These are phyloP conservation scores for Noccaea caerulescens DNA, from an alignment of 345 rosid genomes.

Conservation along the genomic window DNA sequence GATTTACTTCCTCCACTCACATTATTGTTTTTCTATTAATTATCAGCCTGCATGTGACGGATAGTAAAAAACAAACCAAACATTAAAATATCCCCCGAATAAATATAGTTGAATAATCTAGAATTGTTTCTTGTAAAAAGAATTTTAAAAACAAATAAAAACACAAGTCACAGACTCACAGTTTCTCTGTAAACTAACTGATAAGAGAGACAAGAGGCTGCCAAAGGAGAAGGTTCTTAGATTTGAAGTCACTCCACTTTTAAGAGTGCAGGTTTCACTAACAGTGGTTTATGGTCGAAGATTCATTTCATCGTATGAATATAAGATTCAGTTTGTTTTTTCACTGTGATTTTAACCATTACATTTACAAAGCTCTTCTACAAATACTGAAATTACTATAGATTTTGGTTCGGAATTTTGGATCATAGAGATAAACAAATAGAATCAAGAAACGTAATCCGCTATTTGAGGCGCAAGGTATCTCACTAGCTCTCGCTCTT, in stretches of 20 bases:
- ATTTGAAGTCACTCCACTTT: background rate
- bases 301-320: background rate
- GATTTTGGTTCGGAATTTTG: background rate
- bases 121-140: background rate
- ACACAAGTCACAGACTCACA: background rate
- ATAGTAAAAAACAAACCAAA: background rate
- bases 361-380: no score
- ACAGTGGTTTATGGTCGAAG: background rate
- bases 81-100: background rate
- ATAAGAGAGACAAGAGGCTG: conserved; percentile 1
- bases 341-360: no score
- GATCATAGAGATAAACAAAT: background rate
- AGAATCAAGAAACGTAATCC: background rate
- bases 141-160: background rate
- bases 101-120: conserved; percentile 14
- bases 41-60: conserved; percentile 29
- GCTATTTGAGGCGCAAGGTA: background rate
- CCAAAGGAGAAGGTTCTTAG: conserved; percentile 32
- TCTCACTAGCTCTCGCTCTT: no score
- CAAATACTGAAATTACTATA: background rate
- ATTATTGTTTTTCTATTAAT: conserved; percentile 25
- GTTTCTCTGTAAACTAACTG: background rate
- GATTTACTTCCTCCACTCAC: conserved; percentile 29
- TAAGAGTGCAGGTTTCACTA: background rate
- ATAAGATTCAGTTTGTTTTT: no score